Evolutionary conservation across 805 yeast species (phyloP).

Genomic region (Hanseniaspora thailandica): DNA sequence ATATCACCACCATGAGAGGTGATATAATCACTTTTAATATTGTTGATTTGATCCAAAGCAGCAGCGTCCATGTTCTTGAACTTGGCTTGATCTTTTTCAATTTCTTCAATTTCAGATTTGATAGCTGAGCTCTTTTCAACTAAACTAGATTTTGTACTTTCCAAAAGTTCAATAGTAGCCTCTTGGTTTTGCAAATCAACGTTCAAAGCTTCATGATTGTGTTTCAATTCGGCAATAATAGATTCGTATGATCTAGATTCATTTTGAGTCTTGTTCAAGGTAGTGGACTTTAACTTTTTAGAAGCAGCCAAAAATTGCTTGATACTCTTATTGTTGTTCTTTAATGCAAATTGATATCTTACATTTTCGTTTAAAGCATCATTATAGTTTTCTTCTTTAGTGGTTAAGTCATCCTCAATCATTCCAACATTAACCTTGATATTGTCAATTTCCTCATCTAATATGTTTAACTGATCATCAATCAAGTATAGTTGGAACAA

Average conservation of each 20-base stretch:
- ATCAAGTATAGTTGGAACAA: conserved; percentile 58
- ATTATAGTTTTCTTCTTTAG: background rate
- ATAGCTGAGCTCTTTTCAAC: background rate
- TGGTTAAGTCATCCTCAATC: background rate
- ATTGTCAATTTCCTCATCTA: conserved; percentile 21
- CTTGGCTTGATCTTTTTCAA: background rate
- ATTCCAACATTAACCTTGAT: conserved; percentile 10
- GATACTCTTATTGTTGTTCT: background rate
- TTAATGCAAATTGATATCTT: background rate
- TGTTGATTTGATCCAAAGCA: conserved; percentile 4
- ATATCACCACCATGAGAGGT: background rate
- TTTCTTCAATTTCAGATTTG: background rate
- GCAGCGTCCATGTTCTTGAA: background rate
- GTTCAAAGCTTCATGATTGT: background rate
- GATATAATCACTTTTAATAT: background rate
- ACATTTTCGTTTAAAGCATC: conserved; percentile 1
- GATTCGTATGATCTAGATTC: background rate
- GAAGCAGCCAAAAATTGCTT: background rate
- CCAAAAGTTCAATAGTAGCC: background rate
- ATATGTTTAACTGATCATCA: conserved; percentile 29
- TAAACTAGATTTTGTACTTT: background rate
- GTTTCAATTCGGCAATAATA: background rate
- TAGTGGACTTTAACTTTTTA: background rate
- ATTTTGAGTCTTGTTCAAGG: background rate
- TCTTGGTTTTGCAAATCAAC: conserved; percentile 5